phyloP scores from a whole-genome alignment of 106 monocot genomes.

The Hemerocallis citrina region DNA sequence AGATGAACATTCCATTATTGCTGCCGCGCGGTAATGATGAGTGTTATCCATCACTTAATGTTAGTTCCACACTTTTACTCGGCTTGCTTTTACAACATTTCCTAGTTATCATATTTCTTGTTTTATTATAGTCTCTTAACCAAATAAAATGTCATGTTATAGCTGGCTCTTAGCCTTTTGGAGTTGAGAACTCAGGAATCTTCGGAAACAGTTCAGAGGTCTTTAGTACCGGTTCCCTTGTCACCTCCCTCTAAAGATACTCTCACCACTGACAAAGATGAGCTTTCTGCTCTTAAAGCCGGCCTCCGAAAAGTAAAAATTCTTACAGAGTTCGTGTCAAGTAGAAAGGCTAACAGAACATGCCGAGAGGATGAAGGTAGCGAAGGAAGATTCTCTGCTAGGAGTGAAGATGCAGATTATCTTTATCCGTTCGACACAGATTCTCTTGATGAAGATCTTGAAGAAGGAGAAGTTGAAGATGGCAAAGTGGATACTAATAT shows the following conservation, averaged over 20 bases:
- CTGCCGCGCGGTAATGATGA: slow-evolving; percentile 21
- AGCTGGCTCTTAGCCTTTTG: slow-evolving; percentile 58
- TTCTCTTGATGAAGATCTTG: slow-evolving; percentile 42
- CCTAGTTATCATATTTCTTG: no score
- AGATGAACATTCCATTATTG: slow-evolving; percentile 50
- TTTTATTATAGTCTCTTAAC: not conserved
- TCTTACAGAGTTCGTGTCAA: slow-evolving; percentile 52
- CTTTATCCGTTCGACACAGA: slow-evolving; percentile 48
- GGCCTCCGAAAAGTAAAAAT: slow-evolving; percentile 79
- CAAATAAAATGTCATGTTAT: slow-evolving; percentile 9
- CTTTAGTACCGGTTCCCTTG: slow-evolving; percentile 24
- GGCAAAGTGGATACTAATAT: slow-evolving; percentile 28
- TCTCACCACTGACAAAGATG: slow-evolving; percentile 38
- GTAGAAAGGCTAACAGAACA: slow-evolving; percentile 40
- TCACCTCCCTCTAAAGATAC: slow-evolving; percentile 24
- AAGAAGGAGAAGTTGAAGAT: slow-evolving; percentile 37
- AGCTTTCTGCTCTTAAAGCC: slow-evolving; percentile 69
- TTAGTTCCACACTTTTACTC: slow-evolving; percentile 13
- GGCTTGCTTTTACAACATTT: not conserved
- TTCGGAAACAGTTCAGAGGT: slow-evolving; percentile 32
- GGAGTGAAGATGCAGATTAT: slow-evolving; percentile 50
- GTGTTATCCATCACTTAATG: slow-evolving; percentile 41
- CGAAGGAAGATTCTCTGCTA: slow-evolving; percentile 45
- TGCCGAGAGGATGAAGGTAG: slow-evolving; percentile 53
- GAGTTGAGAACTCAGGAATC: slow-evolving; percentile 58